Evolutionary conservation across 1,284 basidiomycete genomes (phyloP), one percentile per base, ranked within the genome.

Genomic region (Cystobasidium pallidum): DNA sequence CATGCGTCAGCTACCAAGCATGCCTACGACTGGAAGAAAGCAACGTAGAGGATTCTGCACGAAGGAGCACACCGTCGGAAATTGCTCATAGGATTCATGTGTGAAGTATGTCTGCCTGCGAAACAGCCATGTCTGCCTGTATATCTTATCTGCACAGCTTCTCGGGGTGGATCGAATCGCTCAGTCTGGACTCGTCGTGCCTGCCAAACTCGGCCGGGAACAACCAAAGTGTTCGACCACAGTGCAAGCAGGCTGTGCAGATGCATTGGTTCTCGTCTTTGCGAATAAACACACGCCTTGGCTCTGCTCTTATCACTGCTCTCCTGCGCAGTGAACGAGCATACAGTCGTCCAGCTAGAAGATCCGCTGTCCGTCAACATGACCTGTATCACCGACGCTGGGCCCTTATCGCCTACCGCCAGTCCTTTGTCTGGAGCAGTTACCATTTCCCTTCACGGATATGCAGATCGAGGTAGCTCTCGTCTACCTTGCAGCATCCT

Each of bases 261-360:
- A 15, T 54, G 1, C 51, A 17, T 30, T 54, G 2, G 24, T 28
- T 17, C 13, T 32, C 8, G 41, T 30, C n/a, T 2, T 10, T 45
- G 4, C 43, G n/a, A n/a, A n/a, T n/a, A n/a, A n/a, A n/a, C 19
- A n/a, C 26, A 41, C 47, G 0, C 34, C 62, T 64, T 64, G 62
- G 21, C 43, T 64, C 62, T 64, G 62, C 45, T 64, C 45, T 32
- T 10, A 8, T n/a, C 19, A 64, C 45, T 49, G 19, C n/a, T 7
- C 39, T 39, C 45, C 15, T 19, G n/a, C 17, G 4, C 45, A 47
- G 45, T 47, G 17, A 19, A 47, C 45, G 15, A 47, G n/a, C n/a
- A n/a, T n/a, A n/a, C n/a, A n/a, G n/a, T n/a, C n/a, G n/a, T n/a
- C n/a, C n/a, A n/a, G n/a, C n/a, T n/a, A n/a, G n/a, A n/a, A n/a